These are phyloP conservation scores for Penicillium vulpinum DNA, from an alignment of 2,329 filamentous ascomycete genomes.

Conservation along the genomic window DNA sequence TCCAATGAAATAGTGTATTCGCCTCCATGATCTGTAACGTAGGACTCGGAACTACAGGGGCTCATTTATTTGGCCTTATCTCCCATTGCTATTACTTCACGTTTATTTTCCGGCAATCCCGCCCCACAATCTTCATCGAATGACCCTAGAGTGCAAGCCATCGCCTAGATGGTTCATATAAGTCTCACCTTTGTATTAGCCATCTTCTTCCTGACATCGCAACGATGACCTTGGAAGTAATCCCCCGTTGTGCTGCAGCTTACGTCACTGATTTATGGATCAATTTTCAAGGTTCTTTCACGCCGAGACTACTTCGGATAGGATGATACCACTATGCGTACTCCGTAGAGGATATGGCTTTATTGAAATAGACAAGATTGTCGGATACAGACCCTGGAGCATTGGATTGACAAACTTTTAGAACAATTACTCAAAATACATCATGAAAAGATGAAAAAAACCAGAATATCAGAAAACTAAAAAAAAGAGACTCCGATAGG, in stretches of 20 bases:
- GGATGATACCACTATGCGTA: not conserved
- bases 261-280: not conserved
- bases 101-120: not conserved
- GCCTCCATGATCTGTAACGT: not conserved
- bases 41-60: not conserved
- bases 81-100: not conserved
- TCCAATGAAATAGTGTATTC: not conserved
- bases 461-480: too few relatives aligned
- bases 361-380: not conserved
- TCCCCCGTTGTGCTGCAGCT: not conserved
- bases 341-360: not conserved
- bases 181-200: not conserved
- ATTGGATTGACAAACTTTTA: not conserved
- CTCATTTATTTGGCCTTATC: not conserved
- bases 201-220: not conserved
- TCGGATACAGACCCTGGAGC: not conserved
- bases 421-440: not conserved
- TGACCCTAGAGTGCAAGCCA: not conserved
- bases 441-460: not conserved
- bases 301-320: not conserved
- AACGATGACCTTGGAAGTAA: not conserved
- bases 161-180: not conserved
- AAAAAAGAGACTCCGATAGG: conserved; percentile 25
- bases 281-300: not conserved
- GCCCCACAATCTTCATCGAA: not conserved